These are phyloP conservation scores for Lanmaoa rubissima DNA, from an alignment of 768 basidiomycete genomes.

Conservation along the genomic window DNA sequence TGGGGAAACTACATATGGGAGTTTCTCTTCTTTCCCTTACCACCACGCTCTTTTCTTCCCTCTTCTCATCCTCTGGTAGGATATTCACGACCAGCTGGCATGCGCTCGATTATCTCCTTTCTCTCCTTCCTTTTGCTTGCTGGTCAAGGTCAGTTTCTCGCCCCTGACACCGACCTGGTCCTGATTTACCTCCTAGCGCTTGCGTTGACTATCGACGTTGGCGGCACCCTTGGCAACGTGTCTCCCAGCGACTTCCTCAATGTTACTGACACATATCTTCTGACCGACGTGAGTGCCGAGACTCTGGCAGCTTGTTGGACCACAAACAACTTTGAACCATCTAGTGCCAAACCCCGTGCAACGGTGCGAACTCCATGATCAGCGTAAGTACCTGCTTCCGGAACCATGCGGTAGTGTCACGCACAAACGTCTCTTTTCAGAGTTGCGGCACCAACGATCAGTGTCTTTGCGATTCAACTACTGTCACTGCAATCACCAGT, in stretches of 20 bases:
- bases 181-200: conserved; percentile 28
- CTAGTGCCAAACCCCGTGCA: conserved; percentile 29
- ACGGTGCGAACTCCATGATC: conserved; percentile 23
- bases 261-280: conserved; percentile 34
- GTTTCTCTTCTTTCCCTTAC: conserved; percentile 11
- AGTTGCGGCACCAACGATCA: conserved; percentile 43
- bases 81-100: conserved; percentile 25
- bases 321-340: background rate
- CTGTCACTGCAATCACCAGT: conserved; percentile 41
- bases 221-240: conserved; percentile 35
- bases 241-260: conserved; percentile 44
- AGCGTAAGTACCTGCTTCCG: conserved; percentile 15
- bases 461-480: conserved; percentile 54
- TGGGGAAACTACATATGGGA: background rate
- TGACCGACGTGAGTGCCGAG: conserved; percentile 26
- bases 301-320: background rate
- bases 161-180: background rate
- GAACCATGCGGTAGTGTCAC: background rate
- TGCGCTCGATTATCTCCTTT: conserved; percentile 28
- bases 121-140: conserved; percentile 44
- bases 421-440: conserved; percentile 16
- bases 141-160: conserved; percentile 51
- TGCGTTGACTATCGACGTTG: conserved; percentile 50
- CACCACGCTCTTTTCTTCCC: conserved; percentile 13
- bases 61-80: conserved; percentile 33